These are phyloP conservation scores for Magnolia officinalis DNA, from an alignment of 164 flowering plant genomes.

Conservation along the genomic window DNA sequence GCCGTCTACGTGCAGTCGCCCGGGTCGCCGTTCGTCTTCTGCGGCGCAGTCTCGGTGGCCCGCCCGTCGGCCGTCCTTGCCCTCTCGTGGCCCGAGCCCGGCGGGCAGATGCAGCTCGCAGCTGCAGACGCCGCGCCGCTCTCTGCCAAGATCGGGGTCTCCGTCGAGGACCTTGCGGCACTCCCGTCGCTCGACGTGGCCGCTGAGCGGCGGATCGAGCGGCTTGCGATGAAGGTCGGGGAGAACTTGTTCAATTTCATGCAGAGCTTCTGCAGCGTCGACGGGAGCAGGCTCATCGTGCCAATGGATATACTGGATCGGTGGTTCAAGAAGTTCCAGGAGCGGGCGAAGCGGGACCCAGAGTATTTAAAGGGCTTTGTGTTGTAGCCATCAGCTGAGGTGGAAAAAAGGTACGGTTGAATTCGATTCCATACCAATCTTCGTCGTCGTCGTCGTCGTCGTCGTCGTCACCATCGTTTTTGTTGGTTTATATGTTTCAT, in stretches of 20 bases:
- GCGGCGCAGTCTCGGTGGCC: constrained; percentile 76
- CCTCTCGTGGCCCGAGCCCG: constrained; percentile 85
- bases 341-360: constrained; percentile 85
- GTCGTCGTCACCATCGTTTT: too few species aligned
- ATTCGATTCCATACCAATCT: background rate
- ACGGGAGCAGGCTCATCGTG: constrained; percentile 74
- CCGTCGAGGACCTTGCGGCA: constrained; percentile 73
- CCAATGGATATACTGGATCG: constrained; percentile 94
- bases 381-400: constrained; percentile 24
- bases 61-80: constrained; percentile 96
- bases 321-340: constrained; percentile 99
- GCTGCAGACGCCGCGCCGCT: constrained; percentile 50
- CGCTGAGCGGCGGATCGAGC: constrained; percentile 63
- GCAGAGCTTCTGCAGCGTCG: constrained; percentile 95
- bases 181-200: constrained; percentile 71
- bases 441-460: background rate
- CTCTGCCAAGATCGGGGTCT: constrained; percentile 90
- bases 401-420: background rate
- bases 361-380: constrained; percentile 80
- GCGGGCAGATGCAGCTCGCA: constrained; percentile 51
- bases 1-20: constrained; percentile 95
- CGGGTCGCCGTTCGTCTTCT: constrained; percentile 72
- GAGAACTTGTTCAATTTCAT: constrained; percentile 95
- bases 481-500: background rate
- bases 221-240: constrained; percentile 85